phyloP scores from a whole-genome alignment of 257 asterid genomes.

The Coffea eugenioides region DNA sequence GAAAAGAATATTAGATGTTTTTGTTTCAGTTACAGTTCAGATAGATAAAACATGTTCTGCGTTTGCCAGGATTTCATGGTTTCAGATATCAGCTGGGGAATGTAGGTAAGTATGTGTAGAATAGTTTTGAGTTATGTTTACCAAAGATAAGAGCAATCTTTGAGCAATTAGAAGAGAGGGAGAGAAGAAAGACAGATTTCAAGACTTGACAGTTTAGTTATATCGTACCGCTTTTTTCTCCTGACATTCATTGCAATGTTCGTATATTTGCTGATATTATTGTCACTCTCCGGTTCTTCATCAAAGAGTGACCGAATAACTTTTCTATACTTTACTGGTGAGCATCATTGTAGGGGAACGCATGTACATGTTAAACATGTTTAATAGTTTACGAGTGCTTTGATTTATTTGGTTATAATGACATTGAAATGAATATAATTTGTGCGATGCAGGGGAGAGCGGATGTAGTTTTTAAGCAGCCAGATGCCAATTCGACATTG shows the following conservation, averaged over 20 bases:
- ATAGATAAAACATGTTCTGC: too few species aligned
- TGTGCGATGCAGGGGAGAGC: conserved; percentile 72
- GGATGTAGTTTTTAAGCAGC: conserved; percentile 67
- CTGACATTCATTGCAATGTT: too few species aligned
- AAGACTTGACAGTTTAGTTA: neutral
- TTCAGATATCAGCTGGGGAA: neutral
- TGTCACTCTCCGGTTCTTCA: neutral
- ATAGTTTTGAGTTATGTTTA: neutral
- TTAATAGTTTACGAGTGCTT: neutral
- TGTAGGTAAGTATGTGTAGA: neutral
- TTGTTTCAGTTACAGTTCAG: too few species aligned
- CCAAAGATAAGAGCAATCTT: neutral
- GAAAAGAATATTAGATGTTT: too few species aligned
- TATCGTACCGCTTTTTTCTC: neutral
- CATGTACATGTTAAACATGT: neutral
- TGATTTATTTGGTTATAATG: neutral
- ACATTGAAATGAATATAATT: neutral
- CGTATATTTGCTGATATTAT: neutral
- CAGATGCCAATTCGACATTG: conserved; percentile 65
- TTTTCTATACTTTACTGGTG: neutral
- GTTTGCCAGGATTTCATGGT: too few species aligned
- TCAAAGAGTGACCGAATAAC: neutral
- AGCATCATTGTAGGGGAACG: neutral
- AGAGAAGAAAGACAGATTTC: neutral
- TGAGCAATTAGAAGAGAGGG: neutral